Conservation (phyloP, 345 rosid genomes). For the Syzygium oleosum region DNA sequence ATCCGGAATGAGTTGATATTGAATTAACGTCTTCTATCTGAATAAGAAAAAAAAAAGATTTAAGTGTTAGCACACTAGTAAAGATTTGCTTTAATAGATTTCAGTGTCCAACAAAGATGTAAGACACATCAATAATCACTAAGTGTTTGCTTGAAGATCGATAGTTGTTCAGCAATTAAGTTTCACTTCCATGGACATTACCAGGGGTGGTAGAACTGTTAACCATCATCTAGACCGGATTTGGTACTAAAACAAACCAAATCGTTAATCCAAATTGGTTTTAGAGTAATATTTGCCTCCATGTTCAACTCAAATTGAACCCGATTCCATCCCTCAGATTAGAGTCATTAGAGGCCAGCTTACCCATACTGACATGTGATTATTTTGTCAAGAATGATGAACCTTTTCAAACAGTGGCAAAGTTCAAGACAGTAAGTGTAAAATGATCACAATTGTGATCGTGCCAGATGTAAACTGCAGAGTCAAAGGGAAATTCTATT, state of each 20-base stretch:
- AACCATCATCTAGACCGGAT: not conserved
- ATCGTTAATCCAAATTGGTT: not conserved
- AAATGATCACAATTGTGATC: not conserved
- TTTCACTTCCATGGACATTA: not conserved
- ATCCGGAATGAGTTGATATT: not conserved
- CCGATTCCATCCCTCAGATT: not conserved
- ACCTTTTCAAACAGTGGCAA: not conserved
- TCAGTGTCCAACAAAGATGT: not conserved
- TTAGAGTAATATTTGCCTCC: not conserved
- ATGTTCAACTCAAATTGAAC: not conserved
- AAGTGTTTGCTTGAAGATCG: not conserved
- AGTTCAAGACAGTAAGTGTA: not conserved
- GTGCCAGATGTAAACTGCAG: not conserved
- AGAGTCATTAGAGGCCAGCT: not conserved
- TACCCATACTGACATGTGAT: not conserved
- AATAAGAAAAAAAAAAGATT: not conserved
- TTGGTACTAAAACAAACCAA: not conserved
- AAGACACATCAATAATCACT: not conserved
- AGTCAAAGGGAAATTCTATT: not conserved
- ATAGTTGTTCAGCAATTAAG: not conserved
- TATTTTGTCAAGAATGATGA: not conserved
- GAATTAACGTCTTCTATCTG: conserved; percentile 1
- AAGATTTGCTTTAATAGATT: not conserved
- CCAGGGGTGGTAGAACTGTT: not conserved
- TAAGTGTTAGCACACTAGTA: not conserved